Evolutionary conservation across 2,329 filamentous ascomycete species (phyloP), one percentile per base, ranked within the genome.

Genomic region (Microsporum canis): DNA sequence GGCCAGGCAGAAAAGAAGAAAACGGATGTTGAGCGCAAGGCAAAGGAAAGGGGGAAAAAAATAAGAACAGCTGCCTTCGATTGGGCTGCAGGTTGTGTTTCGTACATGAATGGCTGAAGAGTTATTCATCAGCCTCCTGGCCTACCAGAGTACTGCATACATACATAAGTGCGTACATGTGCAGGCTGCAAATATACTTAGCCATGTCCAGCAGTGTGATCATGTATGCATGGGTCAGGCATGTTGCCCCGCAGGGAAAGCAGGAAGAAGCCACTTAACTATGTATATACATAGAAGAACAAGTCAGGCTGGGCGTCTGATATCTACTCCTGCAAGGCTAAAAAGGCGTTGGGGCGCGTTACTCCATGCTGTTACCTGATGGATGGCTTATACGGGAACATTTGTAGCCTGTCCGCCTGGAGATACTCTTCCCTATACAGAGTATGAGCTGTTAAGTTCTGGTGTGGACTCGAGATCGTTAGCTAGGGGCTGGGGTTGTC

Each of bases 51-150:
- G 1, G n/a, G 17, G 12, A 33, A 5, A 53, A 14, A 10, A 53
- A 31, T n/a, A 5, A 27, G 33, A 31, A 33, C 49, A n/a, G 49
- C 27, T 29, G 29, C 39, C 49, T n/a, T 53, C 27, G 27, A 53
- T 53, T 53, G 29, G 49, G 49, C 49, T 53, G 49, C 49, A 53
- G 29, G 49, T n/a, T 8, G 49, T 53, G 49, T 53, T 53, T n/a
- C 49, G 49, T 53, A 53, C 49, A 33, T 53, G 27, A 17, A 8
- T 23, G 33, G 49, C 49, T 53, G 49, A 53, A 33, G 17, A 10
- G 17, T 10, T 23, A 23, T 29, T 34, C 49, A n/a, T 7, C 49
- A 31, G 49, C 49, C 29, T 10, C 4, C 12, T 5, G 29, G 14
- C 31, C 27, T 29, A 53, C 27, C 33, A 33, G 7, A 17, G 2